Base-by-base conservation (phyloP, 805 yeast species). In the Komagataella mondaviorum region DNA sequence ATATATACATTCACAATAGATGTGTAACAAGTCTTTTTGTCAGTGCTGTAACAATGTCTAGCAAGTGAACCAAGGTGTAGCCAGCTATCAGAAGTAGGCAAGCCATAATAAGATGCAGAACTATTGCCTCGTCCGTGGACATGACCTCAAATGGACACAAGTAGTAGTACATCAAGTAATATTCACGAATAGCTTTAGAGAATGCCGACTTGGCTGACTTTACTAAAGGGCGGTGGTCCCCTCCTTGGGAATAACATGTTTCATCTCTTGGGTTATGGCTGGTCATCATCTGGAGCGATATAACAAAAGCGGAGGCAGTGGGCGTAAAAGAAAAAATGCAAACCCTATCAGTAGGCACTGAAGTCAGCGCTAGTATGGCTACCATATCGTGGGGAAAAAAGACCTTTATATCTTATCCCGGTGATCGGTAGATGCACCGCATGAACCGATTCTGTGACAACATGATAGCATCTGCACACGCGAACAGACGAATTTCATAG, bases 91-190 rank as follows among this genome's bases (percentile, higher is more conserved):
- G 4, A n/a, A 44, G 3, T 8, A 44, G 6, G 46, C 46, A 44
- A 14, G 39, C 5, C 46, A 44, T 44, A 6, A 47, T n/a, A 17
- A 46, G 4, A 12, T 46, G 49, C 24, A 50, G 39, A 17, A 20
- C 18, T 20, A 50, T 14, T 23, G 49, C 46, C 46, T 50, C 52
- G 23, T 46, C 52, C 10, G 49, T 45, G 14, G 52, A 47, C 52
- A 50, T 50, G 22, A 50, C 14, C 47, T 47, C 24, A 49, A 18
- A 50, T 22, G 52, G 49, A n/a, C 43, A 47, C n/a, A 36, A 12
- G 16, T 43, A 50, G 46, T 50, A 50, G 39, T 48, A 48, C 45
- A 44, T 48, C 20, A 8, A 12, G 10, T 17, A 22, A 8, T 17
- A 17, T 48, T 17, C 30, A 44, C 46, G 17, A 8, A 22, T n/a